Base-by-base conservation (phyloP, 1,139 yeast species). In the Casaregolazyma suthepensis region DNA sequence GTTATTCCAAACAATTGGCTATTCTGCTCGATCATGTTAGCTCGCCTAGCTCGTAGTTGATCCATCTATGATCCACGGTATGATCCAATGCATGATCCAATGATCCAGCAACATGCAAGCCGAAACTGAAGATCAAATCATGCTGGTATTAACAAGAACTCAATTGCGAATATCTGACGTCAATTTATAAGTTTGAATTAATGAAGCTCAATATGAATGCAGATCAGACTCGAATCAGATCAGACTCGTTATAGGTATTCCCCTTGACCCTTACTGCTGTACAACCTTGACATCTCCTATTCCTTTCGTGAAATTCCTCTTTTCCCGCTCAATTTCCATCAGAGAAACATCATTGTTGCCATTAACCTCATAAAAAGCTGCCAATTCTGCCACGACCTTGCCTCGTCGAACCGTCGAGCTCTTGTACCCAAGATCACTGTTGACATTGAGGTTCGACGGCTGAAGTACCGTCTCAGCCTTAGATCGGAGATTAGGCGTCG, bases 321-420 rank as follows among this genome's bases (percentile, higher is more conserved):
- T 49, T 35, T 49, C 49, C 17, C 57, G 47, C 20, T 59, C 63
- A n/a, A 63, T 43, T 38, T 61, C 58, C 20, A 56, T 58, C 50
- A 63, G 57, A 23, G 62, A 61, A 45, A 55, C 56, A 5, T 64
- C 66, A 26, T 62, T 59, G 35, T 55, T 55, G 42, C 63, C 56
- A 45, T 57, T 58, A 40, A 66, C 68, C 52, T 68, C 71, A 51
- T 67, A 68, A 37, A 68, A 59, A 46, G 62, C 64, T 2, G 71
- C 68, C 46, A 68, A 56, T 52, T 68, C 69, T 5, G 70, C 68
- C 1, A 68, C 71, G 64, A 63, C 61, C 48, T 64, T 62, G 19
- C 70, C 70, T 3, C 68, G 54, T 18, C 63, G 58, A 2, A 63
- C 61, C 1, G 20, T 22, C 44, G 52, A 35, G 17, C 43, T 13